Percentiles rank a stretch among this genome's conserved stretches.
Conservation (phyloP, 225 moss, liverwort and hornwort species). For the Lunularia cruciata region DNA sequence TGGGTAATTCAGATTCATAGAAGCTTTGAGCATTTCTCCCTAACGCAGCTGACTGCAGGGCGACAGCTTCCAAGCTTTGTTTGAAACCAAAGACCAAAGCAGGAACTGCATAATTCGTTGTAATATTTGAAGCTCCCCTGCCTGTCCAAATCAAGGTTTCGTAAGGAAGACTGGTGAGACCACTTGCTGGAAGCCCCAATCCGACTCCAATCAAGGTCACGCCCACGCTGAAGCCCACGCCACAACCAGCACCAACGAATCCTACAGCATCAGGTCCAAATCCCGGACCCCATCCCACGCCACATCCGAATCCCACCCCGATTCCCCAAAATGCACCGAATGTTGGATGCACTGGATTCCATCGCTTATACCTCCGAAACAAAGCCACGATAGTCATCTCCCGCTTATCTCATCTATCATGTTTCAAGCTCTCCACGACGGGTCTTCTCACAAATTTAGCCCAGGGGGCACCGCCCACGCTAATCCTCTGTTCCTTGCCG, state of each 20-base stretch:
- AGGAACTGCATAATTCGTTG: slow-evolving; percentile 28
- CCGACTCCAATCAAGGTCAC: slow-evolving; percentile 73
- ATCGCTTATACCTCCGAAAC: slow-evolving; percentile 73
- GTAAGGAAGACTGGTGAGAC: slow-evolving; percentile 53
- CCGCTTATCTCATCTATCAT: neutral
- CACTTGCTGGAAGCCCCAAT: slow-evolving; percentile 76
- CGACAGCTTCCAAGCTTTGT: slow-evolving; percentile 35
- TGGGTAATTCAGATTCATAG: slow-evolving; percentile 17
- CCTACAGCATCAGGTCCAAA: slow-evolving; percentile 86
- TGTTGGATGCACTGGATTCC: slow-evolving; percentile 95
- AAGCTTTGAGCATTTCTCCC: slow-evolving; percentile 22
- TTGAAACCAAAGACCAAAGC: slow-evolving; percentile 25
- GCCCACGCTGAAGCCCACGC: slow-evolving; percentile 71
- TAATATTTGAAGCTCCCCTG: slow-evolving; percentile 33
- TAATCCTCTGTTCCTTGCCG: neutral
- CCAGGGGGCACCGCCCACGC: no score
- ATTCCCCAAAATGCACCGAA: slow-evolving; percentile 90
- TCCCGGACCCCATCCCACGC: slow-evolving; percentile 92
- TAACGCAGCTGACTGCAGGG: slow-evolving; percentile 28
- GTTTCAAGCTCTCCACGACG: no score
- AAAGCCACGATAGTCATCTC: slow-evolving; percentile 62
- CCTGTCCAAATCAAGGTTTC: slow-evolving; percentile 34
- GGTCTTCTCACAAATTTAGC: no score
- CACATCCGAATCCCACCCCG: slow-evolving; percentile 77
- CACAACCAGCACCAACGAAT: slow-evolving; percentile 87